Percentiles rank a stretch among this genome's conserved stretches.
phyloP scores from a whole-genome alignment of 345 rosid genomes.

The Eutrema yunnanense region DNA sequence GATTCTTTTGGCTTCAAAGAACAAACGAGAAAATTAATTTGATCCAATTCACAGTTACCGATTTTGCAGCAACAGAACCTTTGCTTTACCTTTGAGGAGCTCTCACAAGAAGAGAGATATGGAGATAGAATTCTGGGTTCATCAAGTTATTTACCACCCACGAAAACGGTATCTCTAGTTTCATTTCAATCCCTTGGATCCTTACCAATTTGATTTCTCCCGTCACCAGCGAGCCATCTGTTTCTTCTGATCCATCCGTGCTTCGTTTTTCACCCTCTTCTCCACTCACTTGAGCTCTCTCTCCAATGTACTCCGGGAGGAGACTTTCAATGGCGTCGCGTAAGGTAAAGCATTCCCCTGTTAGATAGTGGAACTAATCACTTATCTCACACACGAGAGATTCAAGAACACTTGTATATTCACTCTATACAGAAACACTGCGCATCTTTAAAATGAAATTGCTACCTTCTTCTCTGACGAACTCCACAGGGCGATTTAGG shows the following conservation, averaged over 20 bases:
- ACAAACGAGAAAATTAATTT: conserved; percentile 6
- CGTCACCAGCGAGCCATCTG: conserved; percentile 9
- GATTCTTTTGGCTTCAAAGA: neutral
- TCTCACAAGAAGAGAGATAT: conserved; percentile 53
- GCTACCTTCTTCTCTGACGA: conserved; percentile 65
- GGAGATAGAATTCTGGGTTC: conserved; percentile 83
- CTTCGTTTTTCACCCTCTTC: conserved; percentile 22
- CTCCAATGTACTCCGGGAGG: conserved; percentile 46
- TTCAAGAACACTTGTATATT: neutral
- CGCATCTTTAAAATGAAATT: neutral
- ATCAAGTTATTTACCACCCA: conserved; percentile 86
- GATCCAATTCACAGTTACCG: neutral
- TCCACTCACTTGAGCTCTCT: conserved; percentile 29
- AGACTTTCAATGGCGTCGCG: conserved; percentile 55
- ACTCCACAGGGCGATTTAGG: conserved; percentile 67
- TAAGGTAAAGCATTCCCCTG: conserved; percentile 71
- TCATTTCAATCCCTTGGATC: conserved; percentile 84
- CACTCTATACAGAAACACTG: neutral
- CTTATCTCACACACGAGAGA: neutral
- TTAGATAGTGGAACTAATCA: neutral
- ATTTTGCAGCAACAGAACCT: neutral
- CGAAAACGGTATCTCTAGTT: conserved; percentile 76
- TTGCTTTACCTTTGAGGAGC: conserved; percentile 24
- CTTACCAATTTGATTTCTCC: conserved; percentile 65
- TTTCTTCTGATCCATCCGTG: conserved; percentile 15